phyloP scores from a whole-genome alignment of 202 grass and related monocot species.

The Panicum virgatum region DNA sequence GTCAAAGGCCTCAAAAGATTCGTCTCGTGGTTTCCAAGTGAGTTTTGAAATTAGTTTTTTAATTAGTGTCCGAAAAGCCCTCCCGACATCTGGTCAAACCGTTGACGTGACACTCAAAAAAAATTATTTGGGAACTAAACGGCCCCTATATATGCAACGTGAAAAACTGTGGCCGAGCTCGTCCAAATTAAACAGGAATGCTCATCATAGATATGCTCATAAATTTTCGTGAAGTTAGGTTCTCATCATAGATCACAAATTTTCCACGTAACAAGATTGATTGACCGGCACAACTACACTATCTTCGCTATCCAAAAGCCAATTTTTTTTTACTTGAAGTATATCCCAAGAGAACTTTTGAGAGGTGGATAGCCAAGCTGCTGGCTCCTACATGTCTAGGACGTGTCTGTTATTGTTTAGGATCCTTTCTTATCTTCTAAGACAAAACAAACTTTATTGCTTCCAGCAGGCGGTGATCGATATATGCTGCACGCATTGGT shows the following conservation, averaged over 20 bases:
- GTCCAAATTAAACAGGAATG: background rate
- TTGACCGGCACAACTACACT: conserved; percentile 14
- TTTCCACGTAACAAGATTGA: background rate
- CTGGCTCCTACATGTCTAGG: background rate
- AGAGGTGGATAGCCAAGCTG: background rate
- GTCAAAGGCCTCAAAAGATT: too few relatives aligned
- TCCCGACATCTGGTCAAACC: too few relatives aligned
- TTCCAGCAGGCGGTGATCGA: background rate
- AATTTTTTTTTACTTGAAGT: background rate
- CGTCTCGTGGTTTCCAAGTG: too few relatives aligned
- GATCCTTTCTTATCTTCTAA: conserved; percentile 31
- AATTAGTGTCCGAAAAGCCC: too few relatives aligned
- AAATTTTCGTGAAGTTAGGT: background rate
- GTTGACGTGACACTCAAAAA: too few relatives aligned
- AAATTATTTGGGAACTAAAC: too few relatives aligned
- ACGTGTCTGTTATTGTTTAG: background rate
- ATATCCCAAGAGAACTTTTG: conserved; percentile 25
- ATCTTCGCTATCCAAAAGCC: background rate
- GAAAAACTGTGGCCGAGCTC: background rate
- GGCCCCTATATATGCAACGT: too few relatives aligned
- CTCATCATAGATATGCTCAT: background rate
- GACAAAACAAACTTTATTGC: background rate
- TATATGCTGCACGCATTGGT: background rate
- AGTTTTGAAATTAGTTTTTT: too few relatives aligned
- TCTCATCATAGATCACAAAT: background rate